Conservation (phyloP, 2,329 filamentous ascomycete genomes). For the Boeremia lycopersici region DNA sequence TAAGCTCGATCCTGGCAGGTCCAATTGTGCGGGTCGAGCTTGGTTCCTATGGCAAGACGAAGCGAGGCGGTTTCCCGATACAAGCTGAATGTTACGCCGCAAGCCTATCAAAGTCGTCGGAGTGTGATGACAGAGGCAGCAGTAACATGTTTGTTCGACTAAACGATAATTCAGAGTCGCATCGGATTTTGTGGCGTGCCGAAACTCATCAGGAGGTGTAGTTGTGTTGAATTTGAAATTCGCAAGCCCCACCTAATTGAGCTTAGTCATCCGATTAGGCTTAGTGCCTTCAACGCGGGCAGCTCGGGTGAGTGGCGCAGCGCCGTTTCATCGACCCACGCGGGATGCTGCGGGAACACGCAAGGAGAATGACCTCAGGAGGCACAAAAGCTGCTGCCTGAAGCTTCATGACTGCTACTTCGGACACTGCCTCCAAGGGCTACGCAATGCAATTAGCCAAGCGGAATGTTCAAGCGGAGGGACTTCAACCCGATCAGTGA, state of each 20-base stretch:
- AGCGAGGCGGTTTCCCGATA: slow-evolving; percentile 19
- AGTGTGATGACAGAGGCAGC: slow-evolving; percentile 14
- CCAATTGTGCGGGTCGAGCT: neutral
- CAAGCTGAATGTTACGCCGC: slow-evolving; percentile 5
- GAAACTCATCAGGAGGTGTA: slow-evolving; percentile 16
- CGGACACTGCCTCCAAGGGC: neutral
- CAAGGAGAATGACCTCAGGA: neutral
- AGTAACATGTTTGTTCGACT: slow-evolving; percentile 14
- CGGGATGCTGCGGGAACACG: slow-evolving; percentile 5
- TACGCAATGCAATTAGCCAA: neutral
- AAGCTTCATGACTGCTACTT: neutral
- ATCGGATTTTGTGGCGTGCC: slow-evolving; percentile 16
- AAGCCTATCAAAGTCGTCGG: slow-evolving; percentile 22
- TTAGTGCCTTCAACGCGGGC: neutral
- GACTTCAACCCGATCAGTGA: neutral
- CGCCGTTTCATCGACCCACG: slow-evolving; percentile 1
- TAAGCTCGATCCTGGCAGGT: slow-evolving; percentile 12
- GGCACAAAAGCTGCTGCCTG: slow-evolving; percentile 13
- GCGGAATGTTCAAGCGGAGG: neutral
- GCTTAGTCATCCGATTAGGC: slow-evolving; percentile 1
- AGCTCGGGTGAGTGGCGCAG: slow-evolving; percentile 14
- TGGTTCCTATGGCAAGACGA: slow-evolving; percentile 15
- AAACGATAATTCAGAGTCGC: slow-evolving; percentile 13
- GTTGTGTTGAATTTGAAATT: slow-evolving; percentile 18
- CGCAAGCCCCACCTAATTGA: slow-evolving; percentile 29